These are phyloP conservation scores for Penicillium sp. DNA, from an alignment of 2,329 filamentous ascomycete species.

Conservation along the genomic window DNA sequence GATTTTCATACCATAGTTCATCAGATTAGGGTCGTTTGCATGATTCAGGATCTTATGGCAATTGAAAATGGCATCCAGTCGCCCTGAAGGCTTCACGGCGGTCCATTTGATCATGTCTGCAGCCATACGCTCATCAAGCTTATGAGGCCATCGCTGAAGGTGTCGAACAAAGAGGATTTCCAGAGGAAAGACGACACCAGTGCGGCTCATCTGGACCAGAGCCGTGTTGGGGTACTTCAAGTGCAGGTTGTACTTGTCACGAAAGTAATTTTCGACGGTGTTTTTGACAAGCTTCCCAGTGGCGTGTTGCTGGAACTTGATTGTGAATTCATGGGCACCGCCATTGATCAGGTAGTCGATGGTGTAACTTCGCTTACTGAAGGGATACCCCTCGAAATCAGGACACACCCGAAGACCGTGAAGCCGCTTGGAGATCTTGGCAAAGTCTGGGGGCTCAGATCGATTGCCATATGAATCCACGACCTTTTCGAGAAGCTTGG, in stretches of 20 bases:
- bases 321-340: slow-evolving; percentile 49
- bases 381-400: slow-evolving; percentile 40
- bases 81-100: slow-evolving; percentile 73
- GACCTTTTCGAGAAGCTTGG: slow-evolving; percentile 26
- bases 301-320: slow-evolving; percentile 45
- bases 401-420: slow-evolving; percentile 45
- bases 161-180: slow-evolving; percentile 58
- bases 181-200: slow-evolving; percentile 58
- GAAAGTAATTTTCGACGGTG: slow-evolving; percentile 64
- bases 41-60: slow-evolving; percentile 72
- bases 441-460: slow-evolving; percentile 26
- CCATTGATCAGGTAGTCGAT: slow-evolving; percentile 55
- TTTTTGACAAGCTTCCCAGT: slow-evolving; percentile 52
- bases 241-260: slow-evolving; percentile 54
- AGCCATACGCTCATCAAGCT: slow-evolving; percentile 68
- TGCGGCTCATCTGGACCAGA: slow-evolving; percentile 63
- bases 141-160: slow-evolving; percentile 63
- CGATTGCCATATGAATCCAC: slow-evolving; percentile 28
- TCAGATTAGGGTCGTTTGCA: slow-evolving; percentile 69
- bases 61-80: slow-evolving; percentile 69
- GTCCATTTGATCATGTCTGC: slow-evolving; percentile 91
- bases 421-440: slow-evolving; percentile 34
- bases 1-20: slow-evolving; percentile 75
- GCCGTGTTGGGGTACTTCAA: slow-evolving; percentile 56
- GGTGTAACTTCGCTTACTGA: slow-evolving; percentile 48